Evolutionary conservation across 2,329 filamentous ascomycete species (phyloP), one percentile per base, ranked within the genome.

Genomic region (Whalleya microplaca): DNA sequence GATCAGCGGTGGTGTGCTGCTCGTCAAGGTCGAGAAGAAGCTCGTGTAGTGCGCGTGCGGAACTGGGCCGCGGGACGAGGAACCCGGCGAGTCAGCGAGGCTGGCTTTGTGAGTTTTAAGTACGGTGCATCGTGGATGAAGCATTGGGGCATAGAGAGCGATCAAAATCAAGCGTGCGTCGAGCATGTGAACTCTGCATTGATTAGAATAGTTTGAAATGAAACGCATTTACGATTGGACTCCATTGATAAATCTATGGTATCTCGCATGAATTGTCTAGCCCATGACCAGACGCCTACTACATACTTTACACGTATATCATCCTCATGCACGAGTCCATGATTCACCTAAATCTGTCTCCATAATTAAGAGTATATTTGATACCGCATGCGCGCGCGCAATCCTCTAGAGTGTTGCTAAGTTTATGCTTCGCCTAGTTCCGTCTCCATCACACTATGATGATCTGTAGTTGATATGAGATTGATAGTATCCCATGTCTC

Each of bases 11-110:
- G 92, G 91, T 0, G 80, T 86, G 14, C 68, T 98, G 48, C 74
- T 98, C 56, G 84, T 96, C 27, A 87, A 86, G 71, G 82, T 96
- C 49, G 95, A 93, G 75, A 76, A 69, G 63, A 62, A 61, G 46
- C 55, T 71, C 12, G 48, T 51, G 32, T 68, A 62, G 57, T 45
- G 20, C 37, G 44, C 41, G 53, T 43, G 23, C 12, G n/a, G 9
- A 9, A 27, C 23, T 4, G 18, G 19, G 20, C 29, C 18, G 21
- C 14, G 47, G 37, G 44, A 23, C 12, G 23, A n/a, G 45, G 45
- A 8, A n/a, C 45, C 21, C 12, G 37, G 41, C 60, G 0, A 76
- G 62, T n/a, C n/a, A 0, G 70, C 51, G 1, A 70, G 69, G 1
- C 75, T 56, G 59, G 72, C 67, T 0, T 20, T 12, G 10, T 37